Base-by-base conservation (phyloP, 2,329 filamentous ascomycete species). In the Apiospora arundinis region DNA sequence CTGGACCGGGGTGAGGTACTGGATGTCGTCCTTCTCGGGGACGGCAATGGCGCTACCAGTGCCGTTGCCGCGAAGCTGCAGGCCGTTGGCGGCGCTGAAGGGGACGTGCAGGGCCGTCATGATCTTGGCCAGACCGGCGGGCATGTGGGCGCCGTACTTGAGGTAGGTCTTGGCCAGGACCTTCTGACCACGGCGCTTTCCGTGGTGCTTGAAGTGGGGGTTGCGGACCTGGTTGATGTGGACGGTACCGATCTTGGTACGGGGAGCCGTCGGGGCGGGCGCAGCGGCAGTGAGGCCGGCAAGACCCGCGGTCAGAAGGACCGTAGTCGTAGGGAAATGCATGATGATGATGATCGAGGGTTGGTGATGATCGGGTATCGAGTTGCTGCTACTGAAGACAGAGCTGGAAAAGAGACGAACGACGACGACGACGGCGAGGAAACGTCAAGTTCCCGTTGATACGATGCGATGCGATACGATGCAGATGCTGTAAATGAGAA, bases 151-250 rank as follows among this genome's bases (percentile, higher is more conserved):
- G 46, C 73, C 73, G 52, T 68, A 76, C 71, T 76, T 76, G 49
- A 73, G 56, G 56, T 74, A 74, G 9, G 73, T 74, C 73, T 75
- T 75, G 72, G 73, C 73, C 69, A 75, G 67, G 12, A 70, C 72
- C 65, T 71, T 49, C 25, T 74, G 63, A 23, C 73, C 73, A 23
- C 40, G 46, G 37, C 56, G 56, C 18, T n/a, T n/a, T 21, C 56
- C 56, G 56, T 71, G 71, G 71, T 71, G 70, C 44, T 69, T 67
- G 40, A 28, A 67, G 67, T 72, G 68, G 21, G 73, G 73, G 70
- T 74, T 75, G n/a, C 60, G 69, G 40, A 74, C 72, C 44, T 72
- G 69, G 32, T 71, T 70, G 48, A 70, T 63, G 32, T 52, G 65
- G 16, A 70, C 44, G 52, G 68, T 70, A 3, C 56, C 42, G 68